Evolutionary conservation across 176 grass and related monocot species (phyloP).

Genomic region (Thalia dealbata): DNA sequence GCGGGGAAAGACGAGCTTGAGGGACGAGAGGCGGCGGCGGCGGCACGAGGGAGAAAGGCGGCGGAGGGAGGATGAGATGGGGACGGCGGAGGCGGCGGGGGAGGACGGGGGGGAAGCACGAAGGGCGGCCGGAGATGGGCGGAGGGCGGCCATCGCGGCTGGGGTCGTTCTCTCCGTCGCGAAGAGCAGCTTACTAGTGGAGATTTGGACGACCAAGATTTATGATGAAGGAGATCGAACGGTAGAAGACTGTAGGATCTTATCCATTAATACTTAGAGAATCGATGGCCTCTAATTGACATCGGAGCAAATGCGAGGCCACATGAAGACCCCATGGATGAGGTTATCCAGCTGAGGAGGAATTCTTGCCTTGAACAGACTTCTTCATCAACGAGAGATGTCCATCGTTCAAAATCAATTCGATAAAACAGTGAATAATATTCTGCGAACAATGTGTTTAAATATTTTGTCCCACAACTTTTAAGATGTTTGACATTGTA

Average conservation of each 20-base stretch:
- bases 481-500: too few relatives aligned
- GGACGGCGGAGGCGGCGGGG: slow-evolving; percentile 35
- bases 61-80: slow-evolving; percentile 27
- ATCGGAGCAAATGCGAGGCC: not conserved
- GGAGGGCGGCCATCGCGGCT: slow-evolving; percentile 6
- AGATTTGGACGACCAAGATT: not conserved
- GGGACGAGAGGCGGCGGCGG: slow-evolving; percentile 28
- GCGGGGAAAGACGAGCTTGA: slow-evolving; percentile 27
- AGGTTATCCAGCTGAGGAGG: not conserved
- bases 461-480: too few relatives aligned
- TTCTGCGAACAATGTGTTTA: too few relatives aligned
- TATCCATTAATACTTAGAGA: not conserved
- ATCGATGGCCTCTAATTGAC: not conserved
- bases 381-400: too few relatives aligned
- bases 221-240: not conserved
- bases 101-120: slow-evolving; percentile 15
- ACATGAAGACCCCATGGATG: not conserved
- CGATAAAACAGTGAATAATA: too few relatives aligned
- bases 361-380: not conserved
- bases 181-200: not conserved
- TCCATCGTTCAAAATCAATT: too few relatives aligned
- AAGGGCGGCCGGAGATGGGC: slow-evolving; percentile 23
- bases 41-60: slow-evolving; percentile 15
- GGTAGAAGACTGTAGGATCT: not conserved
- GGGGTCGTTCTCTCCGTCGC: too few relatives aligned